Percentiles rank a stretch among this genome's conserved stretches.
These are phyloP conservation scores for Astrothelium macrocarpum DNA, from an alignment of 495 filamentous ascomycete genomes.

Conservation along the genomic window DNA sequence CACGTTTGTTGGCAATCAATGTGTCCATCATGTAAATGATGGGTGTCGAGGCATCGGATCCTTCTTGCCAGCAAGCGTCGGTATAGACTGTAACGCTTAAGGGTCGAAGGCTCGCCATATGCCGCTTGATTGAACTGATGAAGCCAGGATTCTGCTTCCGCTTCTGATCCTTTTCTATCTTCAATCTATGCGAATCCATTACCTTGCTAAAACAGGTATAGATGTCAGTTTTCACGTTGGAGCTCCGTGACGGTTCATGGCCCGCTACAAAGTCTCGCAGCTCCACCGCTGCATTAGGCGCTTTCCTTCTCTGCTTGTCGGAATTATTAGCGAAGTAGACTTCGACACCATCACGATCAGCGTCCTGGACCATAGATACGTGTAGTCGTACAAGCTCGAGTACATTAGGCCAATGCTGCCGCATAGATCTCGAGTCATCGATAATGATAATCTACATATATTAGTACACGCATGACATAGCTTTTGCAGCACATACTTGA, in stretches of 20 bases:
- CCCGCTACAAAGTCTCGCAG: not conserved
- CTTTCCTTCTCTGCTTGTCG: not conserved
- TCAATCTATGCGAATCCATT: not conserved
- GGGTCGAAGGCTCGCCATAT: not conserved
- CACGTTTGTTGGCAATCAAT: not conserved
- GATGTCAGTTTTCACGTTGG: not conserved
- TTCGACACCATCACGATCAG: not conserved
- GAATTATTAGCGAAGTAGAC: not conserved
- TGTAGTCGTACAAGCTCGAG: not conserved
- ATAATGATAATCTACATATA: not conserved
- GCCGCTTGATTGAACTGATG: not conserved
- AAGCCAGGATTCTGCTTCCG: not conserved
- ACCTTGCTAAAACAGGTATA: not conserved
- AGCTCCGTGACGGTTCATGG: not conserved
- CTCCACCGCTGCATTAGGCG: not conserved
- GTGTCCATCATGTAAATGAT: not conserved
- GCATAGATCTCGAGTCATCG: not conserved
- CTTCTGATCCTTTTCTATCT: not conserved
- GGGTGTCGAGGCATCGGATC: not conserved
- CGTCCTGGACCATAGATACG: not conserved
- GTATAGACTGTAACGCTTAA: not conserved
- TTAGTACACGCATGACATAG: not conserved
- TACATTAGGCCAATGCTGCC: not conserved
- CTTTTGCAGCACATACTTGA: not conserved
- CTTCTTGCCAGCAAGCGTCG: not conserved